Percentiles rank a stretch among this genome's conserved stretches.
phyloP scores from a whole-genome alignment of 176 grass and related monocot genomes.

The Aegilops umbellulata region DNA sequence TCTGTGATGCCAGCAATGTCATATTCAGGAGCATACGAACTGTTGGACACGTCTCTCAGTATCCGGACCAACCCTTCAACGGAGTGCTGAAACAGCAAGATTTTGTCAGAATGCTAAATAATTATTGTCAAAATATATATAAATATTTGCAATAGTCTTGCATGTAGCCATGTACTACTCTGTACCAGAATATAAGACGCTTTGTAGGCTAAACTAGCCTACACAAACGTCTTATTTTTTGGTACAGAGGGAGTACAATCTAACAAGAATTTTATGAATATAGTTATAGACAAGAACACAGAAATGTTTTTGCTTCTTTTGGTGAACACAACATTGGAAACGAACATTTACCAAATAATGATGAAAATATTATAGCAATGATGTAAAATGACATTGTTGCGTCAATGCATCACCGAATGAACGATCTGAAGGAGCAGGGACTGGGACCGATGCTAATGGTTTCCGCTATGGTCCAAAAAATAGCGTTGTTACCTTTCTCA shows the following conservation, averaged over 20 bases:
- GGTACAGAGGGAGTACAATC: not conserved
- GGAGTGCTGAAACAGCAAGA: conserved; percentile 61
- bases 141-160: not conserved
- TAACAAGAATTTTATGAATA: not conserved
- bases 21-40: conserved; percentile 97
- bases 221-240: no score
- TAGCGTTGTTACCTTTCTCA: conserved; percentile 72
- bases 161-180: not conserved
- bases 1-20: conserved; percentile 95
- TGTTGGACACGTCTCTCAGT: conserved; percentile 93
- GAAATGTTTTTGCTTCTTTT: not conserved
- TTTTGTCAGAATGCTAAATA: conserved; percentile 27
- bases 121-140: not conserved
- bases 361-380: not conserved
- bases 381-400: not conserved
- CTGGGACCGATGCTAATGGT: not conserved
- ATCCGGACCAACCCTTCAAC: conserved; percentile 85
- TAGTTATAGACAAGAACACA: not conserved
- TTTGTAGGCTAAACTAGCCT: no score
- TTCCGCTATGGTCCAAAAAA: not conserved
- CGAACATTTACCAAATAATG: not conserved
- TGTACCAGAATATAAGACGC: no score
- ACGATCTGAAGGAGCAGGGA: not conserved
- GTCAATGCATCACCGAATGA: not conserved
- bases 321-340: not conserved